phyloP scores from a whole-genome alignment of 192 early-diverging fungal genomes.

The Diversispora epigaea region DNA sequence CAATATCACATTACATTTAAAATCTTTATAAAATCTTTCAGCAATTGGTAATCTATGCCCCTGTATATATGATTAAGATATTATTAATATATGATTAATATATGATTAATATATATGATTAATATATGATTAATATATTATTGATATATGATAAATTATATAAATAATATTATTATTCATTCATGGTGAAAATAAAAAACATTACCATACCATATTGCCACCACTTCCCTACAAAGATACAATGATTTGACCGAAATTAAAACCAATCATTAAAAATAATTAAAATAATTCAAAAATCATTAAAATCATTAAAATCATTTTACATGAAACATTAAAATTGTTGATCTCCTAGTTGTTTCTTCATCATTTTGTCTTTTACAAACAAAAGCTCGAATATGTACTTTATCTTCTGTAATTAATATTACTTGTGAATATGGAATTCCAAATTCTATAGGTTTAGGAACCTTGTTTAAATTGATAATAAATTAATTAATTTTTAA shows the following conservation, averaged over 20 bases:
- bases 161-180: not conserved
- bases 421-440: slow-evolving; percentile 60
- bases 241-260: not conserved
- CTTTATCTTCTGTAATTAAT: slow-evolving; percentile 77
- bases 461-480: slow-evolving; percentile 35
- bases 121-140: not conserved
- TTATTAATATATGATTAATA: not conserved
- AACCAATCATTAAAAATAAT: not conserved
- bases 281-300: not conserved
- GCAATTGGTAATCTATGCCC: slow-evolving; percentile 95
- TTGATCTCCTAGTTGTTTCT: slow-evolving; percentile 58
- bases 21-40: slow-evolving; percentile 63
- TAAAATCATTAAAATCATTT: slow-evolving; percentile 1
- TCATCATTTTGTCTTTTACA: slow-evolving; percentile 60
- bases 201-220: slow-evolving; percentile 78
- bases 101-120: not conserved
- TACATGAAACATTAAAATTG: slow-evolving; percentile 86
- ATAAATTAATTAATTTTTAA: not conserved
- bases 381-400: slow-evolving; percentile 75
- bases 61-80: slow-evolving; percentile 37
- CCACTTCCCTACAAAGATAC: slow-evolving; percentile 76
- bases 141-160: not conserved
- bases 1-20: slow-evolving; percentile 89
- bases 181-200: no score
- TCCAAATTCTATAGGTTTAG: slow-evolving; percentile 66